Percentiles rank a stretch among this genome's conserved stretches.
Conservation (phyloP, 2,329 filamentous ascomycete species). For the Microcyclospora pomicola region DNA sequence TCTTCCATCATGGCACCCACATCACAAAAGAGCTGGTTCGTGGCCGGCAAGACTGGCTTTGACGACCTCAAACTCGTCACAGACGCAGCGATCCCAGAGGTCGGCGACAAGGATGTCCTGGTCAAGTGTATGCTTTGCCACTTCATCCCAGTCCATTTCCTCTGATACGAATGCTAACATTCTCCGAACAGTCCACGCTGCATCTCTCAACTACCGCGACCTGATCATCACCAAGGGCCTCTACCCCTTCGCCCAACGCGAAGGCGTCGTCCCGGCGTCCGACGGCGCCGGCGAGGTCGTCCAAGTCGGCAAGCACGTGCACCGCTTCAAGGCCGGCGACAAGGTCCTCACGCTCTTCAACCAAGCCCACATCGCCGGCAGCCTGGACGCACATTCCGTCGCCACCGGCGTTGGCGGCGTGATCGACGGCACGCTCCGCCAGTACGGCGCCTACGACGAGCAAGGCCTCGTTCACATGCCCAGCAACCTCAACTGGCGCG, state of each 20-base stretch:
- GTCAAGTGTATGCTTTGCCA: conserved; percentile 46
- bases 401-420: conserved; percentile 52
- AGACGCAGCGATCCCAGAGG: conserved; percentile 39
- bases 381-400: conserved; percentile 26
- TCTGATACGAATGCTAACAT: conserved; percentile 3
- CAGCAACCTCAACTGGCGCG: conserved; percentile 34
- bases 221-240: conserved; percentile 34
- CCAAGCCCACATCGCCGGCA: conserved; percentile 40
- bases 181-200: conserved; percentile 27
- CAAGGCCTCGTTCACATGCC: conserved; percentile 52
- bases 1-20: neutral
- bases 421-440: conserved; percentile 53
- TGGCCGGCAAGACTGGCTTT: conserved; percentile 43
- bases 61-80: conserved; percentile 46
- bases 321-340: conserved; percentile 43
- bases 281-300: conserved; percentile 41
- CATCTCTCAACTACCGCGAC: conserved; percentile 37
- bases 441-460: conserved; percentile 55
- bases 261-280: conserved; percentile 32
- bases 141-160: too few species aligned
- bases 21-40: conserved; percentile 40
- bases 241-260: conserved; percentile 31
- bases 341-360: conserved; percentile 51
- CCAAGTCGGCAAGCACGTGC: conserved; percentile 42
- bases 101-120: conserved; percentile 58